Conservation (phyloP, 768 basidiomycete species). For the Dendrothele bispora region DNA sequence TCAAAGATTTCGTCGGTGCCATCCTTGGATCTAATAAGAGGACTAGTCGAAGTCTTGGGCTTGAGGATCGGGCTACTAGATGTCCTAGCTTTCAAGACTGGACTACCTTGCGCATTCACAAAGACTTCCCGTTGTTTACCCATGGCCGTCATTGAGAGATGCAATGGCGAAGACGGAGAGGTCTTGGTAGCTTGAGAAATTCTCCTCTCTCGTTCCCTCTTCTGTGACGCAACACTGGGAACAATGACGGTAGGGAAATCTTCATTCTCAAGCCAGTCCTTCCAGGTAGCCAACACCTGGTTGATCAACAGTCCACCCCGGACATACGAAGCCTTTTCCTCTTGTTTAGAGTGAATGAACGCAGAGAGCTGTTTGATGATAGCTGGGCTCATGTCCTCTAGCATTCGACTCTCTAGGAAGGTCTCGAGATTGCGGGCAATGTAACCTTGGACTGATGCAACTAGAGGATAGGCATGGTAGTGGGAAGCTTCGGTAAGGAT, state of each 20-base stretch:
- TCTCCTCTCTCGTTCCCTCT: conserved; percentile 18
- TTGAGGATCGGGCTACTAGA: neutral
- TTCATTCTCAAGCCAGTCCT: conserved; percentile 68
- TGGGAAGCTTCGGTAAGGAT: conserved; percentile 81
- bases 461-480: conserved; percentile 69
- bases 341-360: conserved; percentile 60
- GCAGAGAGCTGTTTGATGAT: conserved; percentile 67
- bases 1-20: conserved; percentile 69
- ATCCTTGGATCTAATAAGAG: conserved; percentile 5
- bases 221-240: conserved; percentile 24
- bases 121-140: neutral
- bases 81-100: neutral
- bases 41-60: conserved; percentile 10
- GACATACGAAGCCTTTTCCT: conserved; percentile 62
- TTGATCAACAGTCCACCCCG: conserved; percentile 55
- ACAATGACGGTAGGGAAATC: conserved; percentile 66
- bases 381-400: conserved; percentile 70
- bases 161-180: conserved; percentile 19
- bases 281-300: conserved; percentile 55
- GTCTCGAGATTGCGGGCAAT: conserved; percentile 84
- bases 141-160: neutral
- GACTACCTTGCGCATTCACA: neutral
- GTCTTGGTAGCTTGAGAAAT: conserved; percentile 22
- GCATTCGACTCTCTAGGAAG: conserved; percentile 75
- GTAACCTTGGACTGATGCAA: conserved; percentile 73